Conservation (phyloP, 2,329 filamentous ascomycete genomes). For the Neonectria hederae region DNA sequence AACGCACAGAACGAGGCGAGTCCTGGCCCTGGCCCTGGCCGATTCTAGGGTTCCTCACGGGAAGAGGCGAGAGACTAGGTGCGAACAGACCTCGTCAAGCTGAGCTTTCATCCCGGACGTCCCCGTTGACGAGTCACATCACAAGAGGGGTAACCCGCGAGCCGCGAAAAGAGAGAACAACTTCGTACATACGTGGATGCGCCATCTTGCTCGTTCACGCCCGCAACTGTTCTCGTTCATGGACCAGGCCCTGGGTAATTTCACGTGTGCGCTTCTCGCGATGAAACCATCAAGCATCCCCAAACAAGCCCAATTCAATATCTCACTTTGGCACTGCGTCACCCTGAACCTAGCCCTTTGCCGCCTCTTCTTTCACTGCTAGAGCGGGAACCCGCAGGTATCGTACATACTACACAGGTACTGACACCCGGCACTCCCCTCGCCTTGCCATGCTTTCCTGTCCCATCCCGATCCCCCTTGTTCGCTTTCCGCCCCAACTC, state of each 20-base stretch:
- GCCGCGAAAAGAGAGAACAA: not conserved
- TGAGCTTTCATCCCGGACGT: not conserved
- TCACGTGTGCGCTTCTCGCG: not conserved
- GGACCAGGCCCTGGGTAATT: not conserved
- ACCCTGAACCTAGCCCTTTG: slow-evolving; percentile 10
- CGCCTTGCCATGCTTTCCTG: slow-evolving; percentile 7
- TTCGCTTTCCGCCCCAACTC: slow-evolving; percentile 10
- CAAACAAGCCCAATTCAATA: slow-evolving; percentile 15
- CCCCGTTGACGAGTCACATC: slow-evolving; percentile 20
- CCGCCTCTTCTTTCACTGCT: slow-evolving; percentile 10
- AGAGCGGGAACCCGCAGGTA: slow-evolving; percentile 27
- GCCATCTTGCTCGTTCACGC: slow-evolving; percentile 8
- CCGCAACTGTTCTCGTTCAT: not conserved
- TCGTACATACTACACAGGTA: slow-evolving; percentile 7
- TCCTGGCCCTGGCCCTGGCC: not conserved
- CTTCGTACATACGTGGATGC: not conserved
- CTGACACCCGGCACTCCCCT: not conserved
- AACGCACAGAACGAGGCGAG: not conserved
- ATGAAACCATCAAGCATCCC: not conserved
- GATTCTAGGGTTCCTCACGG: not conserved
- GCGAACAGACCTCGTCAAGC: slow-evolving; percentile 6
- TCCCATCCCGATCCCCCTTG: slow-evolving; percentile 15
- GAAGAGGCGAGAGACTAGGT: slow-evolving; percentile 1
- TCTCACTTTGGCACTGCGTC: slow-evolving; percentile 27
- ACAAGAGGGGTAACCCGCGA: not conserved